Evolutionary conservation across 139 green algal species (phyloP).

Genomic region (Tetratostichococcus sp.): DNA sequence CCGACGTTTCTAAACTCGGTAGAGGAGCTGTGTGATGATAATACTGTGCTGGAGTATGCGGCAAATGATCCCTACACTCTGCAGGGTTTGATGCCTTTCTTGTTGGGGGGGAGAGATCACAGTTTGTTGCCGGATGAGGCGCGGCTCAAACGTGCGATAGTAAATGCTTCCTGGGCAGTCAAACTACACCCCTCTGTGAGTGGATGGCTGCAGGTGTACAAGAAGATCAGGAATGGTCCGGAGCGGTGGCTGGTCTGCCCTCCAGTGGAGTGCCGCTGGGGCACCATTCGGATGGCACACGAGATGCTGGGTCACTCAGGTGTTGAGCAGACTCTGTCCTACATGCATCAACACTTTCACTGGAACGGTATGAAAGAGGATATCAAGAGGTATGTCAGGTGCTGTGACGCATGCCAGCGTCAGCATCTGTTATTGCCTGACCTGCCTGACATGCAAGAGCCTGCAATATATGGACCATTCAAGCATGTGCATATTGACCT

Average conservation of each 20-base stretch:
- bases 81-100: neutral
- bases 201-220: neutral
- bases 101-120: neutral
- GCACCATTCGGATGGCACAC: neutral
- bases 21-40: neutral
- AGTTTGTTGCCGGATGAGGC: no score
- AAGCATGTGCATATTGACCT: neutral
- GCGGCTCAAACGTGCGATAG: no score
- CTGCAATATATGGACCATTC: neutral
- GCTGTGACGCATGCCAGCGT: constrained; percentile 4
- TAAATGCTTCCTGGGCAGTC: no score
- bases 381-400: neutral
- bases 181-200: neutral
- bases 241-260: neutral
- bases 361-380: neutral
- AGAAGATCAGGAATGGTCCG: no score
- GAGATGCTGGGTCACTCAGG: neutral
- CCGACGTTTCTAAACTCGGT: neutral
- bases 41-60: neutral
- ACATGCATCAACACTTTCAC: neutral
- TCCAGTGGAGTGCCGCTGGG: neutral
- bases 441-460: neutral
- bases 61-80: neutral
- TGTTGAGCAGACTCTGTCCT: neutral
- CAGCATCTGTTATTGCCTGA: no score